These are phyloP conservation scores for Zalerion maritima DNA, from an alignment of 495 filamentous ascomycete genomes.

Conservation along the genomic window DNA sequence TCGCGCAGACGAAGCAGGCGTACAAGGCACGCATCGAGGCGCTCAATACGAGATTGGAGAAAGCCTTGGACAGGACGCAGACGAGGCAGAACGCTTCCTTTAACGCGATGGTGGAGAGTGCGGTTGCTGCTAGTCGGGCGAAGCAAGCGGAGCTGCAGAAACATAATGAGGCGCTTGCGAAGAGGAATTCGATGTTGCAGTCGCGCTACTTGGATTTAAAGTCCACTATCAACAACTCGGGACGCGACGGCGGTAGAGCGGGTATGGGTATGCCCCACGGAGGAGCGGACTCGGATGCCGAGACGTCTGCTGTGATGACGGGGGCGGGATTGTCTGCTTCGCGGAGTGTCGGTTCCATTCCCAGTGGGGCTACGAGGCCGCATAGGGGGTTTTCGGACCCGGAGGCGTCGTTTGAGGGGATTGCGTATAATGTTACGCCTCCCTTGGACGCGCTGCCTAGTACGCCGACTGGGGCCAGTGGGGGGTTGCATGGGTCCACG, in stretches of 20 bases:
- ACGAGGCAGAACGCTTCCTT: conserved; percentile 20
- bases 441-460: conserved; percentile 20
- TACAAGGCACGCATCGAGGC: conserved; percentile 30
- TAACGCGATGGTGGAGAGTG: conserved; percentile 18
- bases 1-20: conserved; percentile 24
- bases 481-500: too few relatives aligned
- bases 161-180: conserved; percentile 23
- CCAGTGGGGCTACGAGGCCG: too few relatives aligned
- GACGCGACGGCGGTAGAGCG: neutral
- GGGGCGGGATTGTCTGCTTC: conserved; percentile 3
- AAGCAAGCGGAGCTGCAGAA: conserved; percentile 29
- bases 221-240: conserved; percentile 2
- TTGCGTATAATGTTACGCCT: conserved; percentile 20
- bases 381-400: conserved; percentile 22
- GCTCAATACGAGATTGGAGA: conserved; percentile 25
- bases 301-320: conserved; percentile 2
- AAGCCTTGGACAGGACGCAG: conserved; percentile 27
- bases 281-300: neutral
- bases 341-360: conserved; percentile 7
- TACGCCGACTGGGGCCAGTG: too few relatives aligned
- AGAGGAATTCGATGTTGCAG: conserved; percentile 26
- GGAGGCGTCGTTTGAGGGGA: conserved; percentile 16
- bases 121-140: conserved; percentile 21
- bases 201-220: conserved; percentile 21
- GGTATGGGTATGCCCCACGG: too few relatives aligned